phyloP scores from a whole-genome alignment of 768 basidiomycete genomes.

The Collybia sordida region DNA sequence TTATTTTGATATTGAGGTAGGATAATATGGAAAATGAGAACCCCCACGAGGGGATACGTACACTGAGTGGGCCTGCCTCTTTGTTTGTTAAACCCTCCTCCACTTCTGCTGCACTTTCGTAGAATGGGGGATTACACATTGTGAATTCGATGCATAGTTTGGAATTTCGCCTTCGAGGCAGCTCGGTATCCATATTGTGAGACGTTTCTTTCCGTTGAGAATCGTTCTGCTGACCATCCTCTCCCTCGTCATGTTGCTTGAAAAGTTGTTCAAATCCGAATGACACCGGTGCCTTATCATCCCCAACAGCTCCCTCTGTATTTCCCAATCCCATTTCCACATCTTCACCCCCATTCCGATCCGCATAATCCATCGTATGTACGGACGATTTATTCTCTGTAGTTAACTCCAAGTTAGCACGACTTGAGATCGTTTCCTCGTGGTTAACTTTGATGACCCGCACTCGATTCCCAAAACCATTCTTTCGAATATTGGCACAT shows the following conservation, averaged over 20 bases:
- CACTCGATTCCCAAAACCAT: slow-evolving; percentile 55
- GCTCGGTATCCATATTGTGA: neutral
- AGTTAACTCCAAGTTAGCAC: slow-evolving; percentile 28
- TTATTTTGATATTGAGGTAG: neutral
- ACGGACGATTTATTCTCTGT: slow-evolving; percentile 38
- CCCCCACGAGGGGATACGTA: slow-evolving; percentile 35
- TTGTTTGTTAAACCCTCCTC: slow-evolving; percentile 58
- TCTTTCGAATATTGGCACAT: slow-evolving; percentile 51
- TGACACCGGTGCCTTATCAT: no score
- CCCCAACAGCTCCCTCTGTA: neutral
- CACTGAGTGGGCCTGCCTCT: slow-evolving; percentile 65
- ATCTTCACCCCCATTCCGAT: slow-evolving; percentile 25
- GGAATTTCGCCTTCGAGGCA: slow-evolving; percentile 8
- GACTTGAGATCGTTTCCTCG: neutral
- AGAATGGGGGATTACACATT: slow-evolving; percentile 98
- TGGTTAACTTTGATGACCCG: slow-evolving; percentile 32
- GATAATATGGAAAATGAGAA: neutral
- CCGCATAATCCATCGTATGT: no score
- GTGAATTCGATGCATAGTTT: slow-evolving; percentile 67
- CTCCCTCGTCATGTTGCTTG: neutral
- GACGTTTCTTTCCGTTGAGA: neutral
- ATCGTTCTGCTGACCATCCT: neutral
- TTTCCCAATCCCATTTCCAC: neutral
- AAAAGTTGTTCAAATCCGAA: slow-evolving; percentile 16
- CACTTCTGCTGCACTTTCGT: slow-evolving; percentile 72